Evolutionary conservation across 768 basidiomycete species (phyloP).

Genomic region (Lanmaoa pseudosensibilis): DNA sequence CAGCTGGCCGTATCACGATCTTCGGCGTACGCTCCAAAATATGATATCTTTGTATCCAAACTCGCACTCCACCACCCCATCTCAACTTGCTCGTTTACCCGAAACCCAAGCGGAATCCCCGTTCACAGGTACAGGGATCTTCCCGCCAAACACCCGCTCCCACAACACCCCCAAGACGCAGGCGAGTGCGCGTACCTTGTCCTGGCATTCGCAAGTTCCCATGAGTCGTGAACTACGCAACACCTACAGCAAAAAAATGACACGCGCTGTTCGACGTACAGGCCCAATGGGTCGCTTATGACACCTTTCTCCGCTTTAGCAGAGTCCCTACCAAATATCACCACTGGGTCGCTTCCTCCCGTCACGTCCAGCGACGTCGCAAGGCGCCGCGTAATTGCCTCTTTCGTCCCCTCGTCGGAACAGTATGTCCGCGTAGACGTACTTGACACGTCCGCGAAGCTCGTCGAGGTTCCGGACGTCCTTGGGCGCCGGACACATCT

Average conservation of each 20-base stretch:
- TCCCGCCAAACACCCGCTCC: neutral
- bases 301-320: neutral
- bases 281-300: neutral
- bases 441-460: neutral
- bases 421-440: neutral
- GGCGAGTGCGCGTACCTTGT: slow-evolving; percentile 9
- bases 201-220: neutral
- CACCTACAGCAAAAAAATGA: too few relatives aligned
- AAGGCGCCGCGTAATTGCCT: neutral
- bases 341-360: neutral
- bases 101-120: neutral
- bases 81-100: neutral
- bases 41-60: neutral
- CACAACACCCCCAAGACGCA: slow-evolving; percentile 1
- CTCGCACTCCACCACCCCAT: neutral
- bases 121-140: neutral
- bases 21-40: slow-evolving; percentile 7
- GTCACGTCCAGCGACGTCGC: neutral
- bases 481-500: neutral
- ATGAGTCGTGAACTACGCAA: neutral
- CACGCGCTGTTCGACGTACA: neutral
- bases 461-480: neutral
- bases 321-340: neutral
- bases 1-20: too few relatives aligned
- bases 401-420: neutral